A percentile compares a stretch with the other conserved stretches of the same genome.
These are phyloP conservation scores for Pichia exigua DNA, from an alignment of 805 yeast genomes.

Conservation along the genomic window DNA sequence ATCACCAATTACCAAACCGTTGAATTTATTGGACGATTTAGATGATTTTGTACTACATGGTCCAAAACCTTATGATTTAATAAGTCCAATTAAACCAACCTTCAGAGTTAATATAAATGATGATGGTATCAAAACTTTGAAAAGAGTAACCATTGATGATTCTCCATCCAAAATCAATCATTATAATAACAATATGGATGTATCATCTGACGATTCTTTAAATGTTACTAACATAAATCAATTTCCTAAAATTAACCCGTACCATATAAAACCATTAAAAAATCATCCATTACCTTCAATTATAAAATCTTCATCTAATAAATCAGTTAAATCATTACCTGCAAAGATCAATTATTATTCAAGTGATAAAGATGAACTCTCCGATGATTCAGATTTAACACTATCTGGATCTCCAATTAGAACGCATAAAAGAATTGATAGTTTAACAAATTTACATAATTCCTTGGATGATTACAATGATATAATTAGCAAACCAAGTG, in stretches of 20 bases:
- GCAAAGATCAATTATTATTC: background rate
- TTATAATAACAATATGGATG: constrained; percentile 16
- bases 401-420: constrained; percentile 19
- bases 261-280: constrained; percentile 11
- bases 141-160: constrained; percentile 32
- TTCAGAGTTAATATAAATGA: background rate
- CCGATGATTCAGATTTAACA: constrained; percentile 22
- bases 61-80: constrained; percentile 4
- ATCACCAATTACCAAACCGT: constrained; percentile 8
- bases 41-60: constrained; percentile 8
- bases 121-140: constrained; percentile 17
- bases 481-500: too few relatives aligned
- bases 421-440: background rate
- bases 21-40: background rate
- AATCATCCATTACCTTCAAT: constrained; percentile 30
- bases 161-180: constrained; percentile 31
- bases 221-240: background rate
- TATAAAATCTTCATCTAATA: constrained; percentile 27
- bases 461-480: background rate
- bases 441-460: constrained; percentile 13
- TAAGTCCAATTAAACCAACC: background rate
- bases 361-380: background rate
- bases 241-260: background rate
- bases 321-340: constrained; percentile 28
- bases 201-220: background rate